A percentile compares a stretch with the other conserved stretches of the same genome.
phyloP scores from a whole-genome alignment of 2,329 filamentous ascomycete genomes.

The Monosporascus sp. region DNA sequence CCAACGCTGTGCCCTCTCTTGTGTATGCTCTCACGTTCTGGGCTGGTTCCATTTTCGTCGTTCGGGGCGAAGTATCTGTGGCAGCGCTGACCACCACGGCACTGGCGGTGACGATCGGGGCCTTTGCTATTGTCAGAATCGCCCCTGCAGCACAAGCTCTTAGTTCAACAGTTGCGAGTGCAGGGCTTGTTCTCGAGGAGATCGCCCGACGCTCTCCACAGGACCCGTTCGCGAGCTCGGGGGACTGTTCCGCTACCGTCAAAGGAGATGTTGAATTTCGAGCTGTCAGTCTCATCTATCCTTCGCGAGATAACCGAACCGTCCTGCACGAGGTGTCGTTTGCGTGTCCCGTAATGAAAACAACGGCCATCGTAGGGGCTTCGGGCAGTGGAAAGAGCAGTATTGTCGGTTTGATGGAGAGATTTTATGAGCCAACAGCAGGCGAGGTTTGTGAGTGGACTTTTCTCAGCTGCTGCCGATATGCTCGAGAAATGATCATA shows the following conservation, averaged over 20 bases:
- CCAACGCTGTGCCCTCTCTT: too few relatives aligned
- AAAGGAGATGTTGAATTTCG: constrained; percentile 76
- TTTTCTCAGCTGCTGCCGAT: too few relatives aligned
- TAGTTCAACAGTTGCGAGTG: constrained; percentile 75
- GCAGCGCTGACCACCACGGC: constrained; percentile 77
- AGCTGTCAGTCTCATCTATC: constrained; percentile 88
- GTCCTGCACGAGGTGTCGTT: constrained; percentile 84
- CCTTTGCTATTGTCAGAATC: constrained; percentile 84
- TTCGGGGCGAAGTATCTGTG: constrained; percentile 57
- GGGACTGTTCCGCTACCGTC: constrained; percentile 66
- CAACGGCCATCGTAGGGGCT: constrained; percentile 86
- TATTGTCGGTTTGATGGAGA: constrained; percentile 85
- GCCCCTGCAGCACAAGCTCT: constrained; percentile 85
- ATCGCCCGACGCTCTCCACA: constrained; percentile 86
- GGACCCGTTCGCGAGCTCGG: constrained; percentile 67
- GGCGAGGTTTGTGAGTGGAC: too few relatives aligned
- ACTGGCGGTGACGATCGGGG: constrained; percentile 87
- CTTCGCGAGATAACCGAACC: constrained; percentile 81
- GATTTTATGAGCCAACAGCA: constrained; percentile 86
- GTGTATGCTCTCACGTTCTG: constrained; percentile 87
- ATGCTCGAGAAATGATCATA: too few relatives aligned
- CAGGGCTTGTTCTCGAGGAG: constrained; percentile 86
- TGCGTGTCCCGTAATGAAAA: constrained; percentile 79
- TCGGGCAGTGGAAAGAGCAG: constrained; percentile 95
- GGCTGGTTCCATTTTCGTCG: constrained; percentile 74